A percentile compares a stretch with the other conserved stretches of the same genome.
phyloP scores from a whole-genome alignment of 2,329 filamentous ascomycete species.

The Phoma herbarum region DNA sequence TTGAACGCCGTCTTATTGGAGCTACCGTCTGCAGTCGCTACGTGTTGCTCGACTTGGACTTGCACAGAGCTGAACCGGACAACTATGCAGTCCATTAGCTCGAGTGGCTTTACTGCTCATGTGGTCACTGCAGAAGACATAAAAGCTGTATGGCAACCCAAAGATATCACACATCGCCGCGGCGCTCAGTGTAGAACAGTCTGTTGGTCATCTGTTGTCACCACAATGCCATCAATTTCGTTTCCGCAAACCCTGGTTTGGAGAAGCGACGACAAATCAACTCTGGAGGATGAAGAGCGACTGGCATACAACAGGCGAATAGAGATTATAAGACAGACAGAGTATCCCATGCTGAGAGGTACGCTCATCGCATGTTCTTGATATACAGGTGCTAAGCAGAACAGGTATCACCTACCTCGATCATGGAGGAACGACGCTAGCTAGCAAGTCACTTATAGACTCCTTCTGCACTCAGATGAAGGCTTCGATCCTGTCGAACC shows the following conservation, averaged over 20 bases:
- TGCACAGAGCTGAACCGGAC: neutral
- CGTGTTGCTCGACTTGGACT: constrained; percentile 5
- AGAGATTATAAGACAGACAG: constrained; percentile 24
- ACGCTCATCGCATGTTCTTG: neutral
- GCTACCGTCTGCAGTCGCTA: neutral
- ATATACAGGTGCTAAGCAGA: constrained; percentile 3
- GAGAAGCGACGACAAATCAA: neutral
- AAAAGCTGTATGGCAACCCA: constrained; percentile 8
- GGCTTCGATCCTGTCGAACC: constrained; percentile 70
- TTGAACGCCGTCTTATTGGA: constrained; percentile 8
- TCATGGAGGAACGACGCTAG: constrained; percentile 60
- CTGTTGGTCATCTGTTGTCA: constrained; percentile 2
- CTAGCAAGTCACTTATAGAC: constrained; percentile 64
- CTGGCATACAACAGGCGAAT: constrained; percentile 26
- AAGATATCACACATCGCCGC: neutral
- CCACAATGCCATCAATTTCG: constrained; percentile 1
- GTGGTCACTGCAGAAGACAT: neutral
- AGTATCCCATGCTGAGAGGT: constrained; percentile 43
- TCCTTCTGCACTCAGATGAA: constrained; percentile 65
- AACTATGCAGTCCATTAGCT: constrained; percentile 8
- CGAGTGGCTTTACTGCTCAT: neutral
- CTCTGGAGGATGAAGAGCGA: constrained; percentile 5
- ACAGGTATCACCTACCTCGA: constrained; percentile 61
- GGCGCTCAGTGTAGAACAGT: neutral
- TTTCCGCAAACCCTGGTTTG: neutral